A percentile compares a stretch with the other conserved stretches of the same genome.
Evolutionary conservation across 2,329 filamentous ascomycete genomes (phyloP).

Genomic region (Cladosporium halotolerans): DNA sequence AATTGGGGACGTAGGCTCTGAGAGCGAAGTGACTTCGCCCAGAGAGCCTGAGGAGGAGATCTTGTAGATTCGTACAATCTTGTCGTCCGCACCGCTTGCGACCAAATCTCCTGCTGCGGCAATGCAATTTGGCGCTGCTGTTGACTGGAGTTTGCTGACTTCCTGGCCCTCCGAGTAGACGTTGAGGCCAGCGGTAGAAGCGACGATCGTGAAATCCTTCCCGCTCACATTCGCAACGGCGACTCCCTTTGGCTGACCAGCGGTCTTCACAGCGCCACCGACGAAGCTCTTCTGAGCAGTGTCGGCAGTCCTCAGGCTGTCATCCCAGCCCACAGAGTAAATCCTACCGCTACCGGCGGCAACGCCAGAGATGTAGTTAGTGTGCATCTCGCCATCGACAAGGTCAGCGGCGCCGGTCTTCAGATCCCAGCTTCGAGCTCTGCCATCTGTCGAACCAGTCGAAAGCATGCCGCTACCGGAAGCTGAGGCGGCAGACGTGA

Average conservation of each 20-base stretch:
- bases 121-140: constrained; percentile 59
- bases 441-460: constrained; percentile 89
- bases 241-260: constrained; percentile 74
- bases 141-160: constrained; percentile 42
- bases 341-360: constrained; percentile 50
- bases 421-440: constrained; percentile 78
- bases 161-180: constrained; percentile 53
- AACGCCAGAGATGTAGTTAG: constrained; percentile 79
- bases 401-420: constrained; percentile 60
- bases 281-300: constrained; percentile 68
- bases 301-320: constrained; percentile 75
- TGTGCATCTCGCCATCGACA: constrained; percentile 75
- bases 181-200: constrained; percentile 51
- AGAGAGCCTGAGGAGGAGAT: constrained; percentile 48
- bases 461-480: constrained; percentile 59
- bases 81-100: constrained; percentile 71
- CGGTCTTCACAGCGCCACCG: constrained; percentile 60
- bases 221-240: constrained; percentile 51
- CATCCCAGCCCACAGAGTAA: constrained; percentile 93
- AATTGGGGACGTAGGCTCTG: constrained; percentile 63
- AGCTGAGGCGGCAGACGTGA: constrained; percentile 66
- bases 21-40: constrained; percentile 49
- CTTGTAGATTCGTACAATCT: constrained; percentile 68
- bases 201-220: constrained; percentile 46
- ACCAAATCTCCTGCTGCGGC: constrained; percentile 62